Base-by-base conservation (phyloP, 257 asterid genomes). In the Ehretia macrophylla region DNA sequence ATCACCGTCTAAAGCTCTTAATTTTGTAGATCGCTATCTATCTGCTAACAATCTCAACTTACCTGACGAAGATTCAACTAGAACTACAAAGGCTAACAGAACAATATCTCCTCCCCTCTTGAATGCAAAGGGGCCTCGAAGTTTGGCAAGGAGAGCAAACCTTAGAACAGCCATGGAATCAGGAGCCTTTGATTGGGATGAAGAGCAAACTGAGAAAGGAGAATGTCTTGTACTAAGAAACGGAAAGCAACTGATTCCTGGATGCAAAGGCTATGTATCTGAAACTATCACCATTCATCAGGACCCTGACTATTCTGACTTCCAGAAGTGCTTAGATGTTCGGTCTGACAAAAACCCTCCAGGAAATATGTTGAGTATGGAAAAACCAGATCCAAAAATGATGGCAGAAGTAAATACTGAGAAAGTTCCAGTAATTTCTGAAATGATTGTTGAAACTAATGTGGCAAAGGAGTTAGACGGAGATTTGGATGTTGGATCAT, bases 11-110 rank as follows among this genome's bases (percentile, higher is more conserved):
- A 67, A 72, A 54, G 93, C 89, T 72, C 73, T 85, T 58, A 78
- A 68, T 5, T 87, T 83, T 64, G 84, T 91, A 4, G 86, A 91
- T 68, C 82, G 59, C 49, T 90, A 76, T 72, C 80, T 91, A 37
- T 78, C 87, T 52, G 63, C 50, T 57, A 75, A 62, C 71, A 73
- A 75, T 67, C 69, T 72, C 32, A 68, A 70, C 61, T 65, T 73
- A 17, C 32, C 23, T 56, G 72, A 64, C 56, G 74, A 75, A 49
- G 39, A 65, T 51, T 63, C 66, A 64, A 22, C 32, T 57, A 60
- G 62, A 69, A 10, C 11, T 38, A 5, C 44, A 38, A 72, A 23
- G 49, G 50, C 51, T 21, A 58, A 65, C 32, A 58, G 65, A 50
- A 51, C 66, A 18, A 59, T 53, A 37, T 82, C 89, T 46, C 85